Conservation (phyloP, 345 rosid genomes). For the Cardamine chenopodiifolia region DNA sequence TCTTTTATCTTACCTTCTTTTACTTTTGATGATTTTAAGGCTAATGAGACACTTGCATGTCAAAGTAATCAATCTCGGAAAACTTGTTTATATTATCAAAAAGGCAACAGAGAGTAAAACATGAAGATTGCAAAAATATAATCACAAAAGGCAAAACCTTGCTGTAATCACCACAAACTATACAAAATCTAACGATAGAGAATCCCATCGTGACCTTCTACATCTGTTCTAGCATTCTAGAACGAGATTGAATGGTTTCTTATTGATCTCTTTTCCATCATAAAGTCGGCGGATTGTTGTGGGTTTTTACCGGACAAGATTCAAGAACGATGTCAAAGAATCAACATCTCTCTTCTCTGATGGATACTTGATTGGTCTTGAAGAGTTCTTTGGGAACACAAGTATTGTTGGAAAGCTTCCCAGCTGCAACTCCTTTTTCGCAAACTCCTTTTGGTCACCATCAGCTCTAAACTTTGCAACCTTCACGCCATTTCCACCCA, state of each 20-base stretch:
- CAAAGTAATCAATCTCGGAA: background rate
- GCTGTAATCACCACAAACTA: background rate
- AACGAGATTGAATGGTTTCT: slow-evolving; percentile 23
- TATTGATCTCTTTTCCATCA: background rate
- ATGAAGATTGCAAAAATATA: too few relatives aligned
- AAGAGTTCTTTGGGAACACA: slow-evolving; percentile 78
- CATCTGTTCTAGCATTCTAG: slow-evolving; percentile 38
- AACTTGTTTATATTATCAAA: slow-evolving; percentile 4
- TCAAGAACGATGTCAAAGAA: slow-evolving; percentile 80
- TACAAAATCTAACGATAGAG: background rate
- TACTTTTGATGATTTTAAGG: background rate
- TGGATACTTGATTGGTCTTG: slow-evolving; percentile 78
- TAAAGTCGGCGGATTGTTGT: slow-evolving; percentile 12
- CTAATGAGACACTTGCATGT: background rate
- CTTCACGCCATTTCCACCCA: slow-evolving; percentile 64
- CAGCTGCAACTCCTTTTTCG: slow-evolving; percentile 68
- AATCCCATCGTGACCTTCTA: background rate
- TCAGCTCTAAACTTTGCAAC: slow-evolving; percentile 93
- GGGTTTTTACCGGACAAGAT: slow-evolving; percentile 59
- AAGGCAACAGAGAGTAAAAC: background rate
- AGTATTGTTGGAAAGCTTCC: slow-evolving; percentile 90
- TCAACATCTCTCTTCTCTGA: slow-evolving; percentile 91
- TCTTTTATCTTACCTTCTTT: background rate
- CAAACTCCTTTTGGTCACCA: slow-evolving; percentile 80
- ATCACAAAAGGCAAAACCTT: background rate